These are phyloP conservation scores for Tympanopsis confertula DNA, from an alignment of 2,329 filamentous ascomycete species.

Conservation along the genomic window DNA sequence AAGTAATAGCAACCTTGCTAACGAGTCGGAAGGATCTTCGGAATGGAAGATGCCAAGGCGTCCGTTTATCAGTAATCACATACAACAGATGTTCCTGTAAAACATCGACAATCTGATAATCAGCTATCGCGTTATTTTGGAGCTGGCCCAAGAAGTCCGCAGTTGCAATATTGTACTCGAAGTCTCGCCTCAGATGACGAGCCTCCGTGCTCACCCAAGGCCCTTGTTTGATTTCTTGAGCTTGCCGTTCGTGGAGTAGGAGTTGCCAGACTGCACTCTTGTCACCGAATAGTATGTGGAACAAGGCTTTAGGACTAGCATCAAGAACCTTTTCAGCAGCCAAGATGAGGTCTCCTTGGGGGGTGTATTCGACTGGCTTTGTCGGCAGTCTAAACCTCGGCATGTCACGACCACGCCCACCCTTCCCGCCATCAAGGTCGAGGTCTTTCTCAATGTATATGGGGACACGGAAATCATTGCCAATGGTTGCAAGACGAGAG, in stretches of 20 bases:
- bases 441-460: not conserved
- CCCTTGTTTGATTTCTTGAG: slow-evolving; percentile 47
- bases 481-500: slow-evolving; percentile 3
- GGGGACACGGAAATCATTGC: not conserved
- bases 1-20: slow-evolving; percentile 61
- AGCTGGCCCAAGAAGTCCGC: slow-evolving; percentile 30
- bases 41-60: slow-evolving; percentile 51
- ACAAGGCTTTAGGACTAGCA: slow-evolving; percentile 58
- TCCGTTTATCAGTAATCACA: slow-evolving; percentile 17
- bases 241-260: slow-evolving; percentile 49
- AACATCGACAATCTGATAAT: slow-evolving; percentile 58
- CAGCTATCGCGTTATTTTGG: slow-evolving; percentile 35
- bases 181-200: slow-evolving; percentile 44
- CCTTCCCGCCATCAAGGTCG: not conserved
- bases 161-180: slow-evolving; percentile 45
- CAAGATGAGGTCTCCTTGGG: slow-evolving; percentile 46
- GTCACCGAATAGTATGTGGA: slow-evolving; percentile 64
- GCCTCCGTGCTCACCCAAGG: slow-evolving; percentile 49
- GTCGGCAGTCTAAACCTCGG: slow-evolving; percentile 53
- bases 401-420: slow-evolving; percentile 8
- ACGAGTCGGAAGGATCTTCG: slow-evolving; percentile 48
- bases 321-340: slow-evolving; percentile 51
- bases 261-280: slow-evolving; percentile 61
- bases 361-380: slow-evolving; percentile 54
- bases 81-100: slow-evolving; percentile 36